Conservation (phyloP, 2,329 filamentous ascomycete species). For the Ophiostoma pallidulum region DNA sequence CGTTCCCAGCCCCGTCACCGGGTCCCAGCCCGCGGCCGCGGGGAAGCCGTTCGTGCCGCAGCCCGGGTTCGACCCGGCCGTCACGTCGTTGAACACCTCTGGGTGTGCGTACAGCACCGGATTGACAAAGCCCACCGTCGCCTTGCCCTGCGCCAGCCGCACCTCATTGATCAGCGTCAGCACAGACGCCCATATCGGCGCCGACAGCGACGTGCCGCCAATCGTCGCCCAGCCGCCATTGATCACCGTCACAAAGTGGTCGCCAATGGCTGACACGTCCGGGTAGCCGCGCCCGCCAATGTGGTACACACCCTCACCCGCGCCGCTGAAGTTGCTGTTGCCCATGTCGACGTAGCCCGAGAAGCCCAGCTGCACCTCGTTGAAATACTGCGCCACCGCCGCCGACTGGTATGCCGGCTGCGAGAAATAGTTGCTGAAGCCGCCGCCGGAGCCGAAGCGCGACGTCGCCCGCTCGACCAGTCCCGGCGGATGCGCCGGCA, state of each 20-base stretch:
- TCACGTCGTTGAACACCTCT: conserved; percentile 24
- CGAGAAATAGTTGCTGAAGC: conserved; percentile 37
- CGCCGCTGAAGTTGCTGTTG: conserved; percentile 11
- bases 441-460: conserved; percentile 29
- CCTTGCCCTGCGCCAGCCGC: conserved; percentile 38
- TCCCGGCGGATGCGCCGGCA: background rate
- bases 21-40: conserved; percentile 22
- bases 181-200: conserved; percentile 49
- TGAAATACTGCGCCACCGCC: conserved; percentile 33
- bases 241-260: conserved; percentile 21
- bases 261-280: conserved; percentile 21
- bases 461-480: conserved; percentile 18
- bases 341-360: conserved; percentile 17
- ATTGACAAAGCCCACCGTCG: conserved; percentile 28
- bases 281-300: conserved; percentile 21
- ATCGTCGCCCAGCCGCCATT: conserved; percentile 24
- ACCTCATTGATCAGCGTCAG: conserved; percentile 55
- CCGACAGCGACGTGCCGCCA: conserved; percentile 45
- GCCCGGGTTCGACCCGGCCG: conserved; percentile 23
- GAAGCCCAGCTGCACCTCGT: conserved; percentile 15
- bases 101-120: conserved; percentile 23
- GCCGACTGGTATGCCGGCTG: conserved; percentile 33
- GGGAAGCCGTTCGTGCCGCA: conserved; percentile 24
- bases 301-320: conserved; percentile 17
- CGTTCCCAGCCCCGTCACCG: conserved; percentile 15